Evolutionary conservation across 805 yeast genomes (phyloP), one percentile per base, ranked within the genome.

Genomic region (Kodamaea neixiangensis): DNA sequence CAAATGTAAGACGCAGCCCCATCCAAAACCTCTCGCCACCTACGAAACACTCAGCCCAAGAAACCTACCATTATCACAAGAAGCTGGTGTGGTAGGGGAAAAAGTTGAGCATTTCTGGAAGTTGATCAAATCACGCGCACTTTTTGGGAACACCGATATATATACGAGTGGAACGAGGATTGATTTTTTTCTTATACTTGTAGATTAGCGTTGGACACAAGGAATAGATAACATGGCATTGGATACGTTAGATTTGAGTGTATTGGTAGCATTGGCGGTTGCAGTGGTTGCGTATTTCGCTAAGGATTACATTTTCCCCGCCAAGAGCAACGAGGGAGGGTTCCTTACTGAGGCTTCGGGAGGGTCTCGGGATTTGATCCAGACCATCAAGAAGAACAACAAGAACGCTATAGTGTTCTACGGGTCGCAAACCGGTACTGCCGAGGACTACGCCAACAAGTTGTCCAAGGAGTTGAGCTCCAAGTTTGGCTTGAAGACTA

Each of bases 351-450:
- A 72, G 2, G 71, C 70, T 29, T 63, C 68, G 44, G 61, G 69
- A 1, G 73, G 76, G 7, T 74, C 83, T 13, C 75, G 90, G 62
- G 84, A 85, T 64, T 69, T 87, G 42, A 73, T 79, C 7, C 81
- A 80, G 51, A 81, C 80, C 2, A 66, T 93, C 58, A 72, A 73
- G 46, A 72, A 73, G 35, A 83, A 84, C 60, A 78, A 80, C 54
- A 92, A 93, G 71, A 86, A 87, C 56, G 86, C 88, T 34, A 73
- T 91, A 41, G 86, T 94, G 2, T 79, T 94, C 54, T 94, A 80
- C 66, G 98, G 97, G 14, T 92, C 98, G 11, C 99, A 94, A 72
- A 94, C 99, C 4, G 99, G 99, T 56, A 94, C 99, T 14, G 97
- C 98, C 41, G 99, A 94, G 72, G 99, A 94, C 64, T 93, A 91